Evolutionary conservation across 768 basidiomycete genomes (phyloP), one percentile per base, ranked within the genome.

Genomic region (Leucocoprinus birnbaumii): DNA sequence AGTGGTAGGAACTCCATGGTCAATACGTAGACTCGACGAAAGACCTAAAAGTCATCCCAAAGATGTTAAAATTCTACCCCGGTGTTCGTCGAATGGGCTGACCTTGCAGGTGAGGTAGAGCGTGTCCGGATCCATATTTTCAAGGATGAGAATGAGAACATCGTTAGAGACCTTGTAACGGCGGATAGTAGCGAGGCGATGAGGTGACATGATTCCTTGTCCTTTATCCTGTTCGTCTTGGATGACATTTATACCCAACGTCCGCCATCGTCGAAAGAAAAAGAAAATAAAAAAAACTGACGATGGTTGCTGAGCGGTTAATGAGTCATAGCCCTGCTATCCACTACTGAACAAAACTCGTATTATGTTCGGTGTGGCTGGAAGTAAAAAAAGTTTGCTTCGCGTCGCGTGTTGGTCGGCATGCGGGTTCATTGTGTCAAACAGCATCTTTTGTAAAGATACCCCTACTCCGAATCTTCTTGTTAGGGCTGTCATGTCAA

Each of bases 401-500:
- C 48, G 26, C 25, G 53, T 53, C 43, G 53, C 47, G 53, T 69
- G 71, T 68, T 74, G 67, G 76, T 80, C 73, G 78, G 68, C 72
- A 78, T 70, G 78, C 66, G 63, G 66, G 65, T 56, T 73, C 68
- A 80, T 77, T 78, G 77, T 78, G 67, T 72, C 63, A 64, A 61
- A 65, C 58, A 61, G 63, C 63, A 67, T 73, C 74, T 82, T 82
- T 80, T 80, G 79, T 79, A 70, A 61, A 61, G 65, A 64, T 59
- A 62, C 64, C 56, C 65, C 63, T 65, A 64, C 64, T 66, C 66
- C 68, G 69, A 65, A 63, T 61, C 65, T 68, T 71, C 68, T 69
- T 71, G 68, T 71, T 69, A 66, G 65, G 68, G 73, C 63, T 78
- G 76, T 68, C 80, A 82, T 80, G 80, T 80, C 80, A 80, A 82